Conservation (phyloP, 257 asterid genomes). For the Lycium ferocissimum region DNA sequence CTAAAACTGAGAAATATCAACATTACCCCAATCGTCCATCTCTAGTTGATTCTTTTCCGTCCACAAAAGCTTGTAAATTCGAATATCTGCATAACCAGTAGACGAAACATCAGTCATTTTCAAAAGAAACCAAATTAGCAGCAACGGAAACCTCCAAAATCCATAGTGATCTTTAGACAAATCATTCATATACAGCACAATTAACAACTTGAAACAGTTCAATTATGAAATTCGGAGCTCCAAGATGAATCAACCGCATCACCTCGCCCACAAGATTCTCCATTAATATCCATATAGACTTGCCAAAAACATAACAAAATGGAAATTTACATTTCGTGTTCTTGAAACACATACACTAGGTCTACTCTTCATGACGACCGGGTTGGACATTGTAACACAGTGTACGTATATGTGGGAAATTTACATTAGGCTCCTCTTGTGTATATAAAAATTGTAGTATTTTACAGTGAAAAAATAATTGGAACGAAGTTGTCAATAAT, state of each 20-base stretch:
- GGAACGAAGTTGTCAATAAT: no score
- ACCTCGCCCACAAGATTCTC: neutral
- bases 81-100: slow-evolving; percentile 22
- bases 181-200: neutral
- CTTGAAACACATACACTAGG: neutral
- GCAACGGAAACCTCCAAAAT: neutral
- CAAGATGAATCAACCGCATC: neutral
- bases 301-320: neutral
- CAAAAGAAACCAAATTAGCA: neutral
- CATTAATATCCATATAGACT: neutral
- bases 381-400: neutral
- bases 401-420: neutral
- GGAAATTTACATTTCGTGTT: neutral
- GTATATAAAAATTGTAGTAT: no score
- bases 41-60: slow-evolving; percentile 37
- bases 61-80: slow-evolving; percentile 9
- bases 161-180: neutral
- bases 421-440: no score
- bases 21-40: slow-evolving; percentile 92
- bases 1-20: neutral
- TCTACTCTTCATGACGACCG: neutral
- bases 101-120: neutral
- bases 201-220: neutral
- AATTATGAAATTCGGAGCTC: neutral
- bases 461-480: no score